Evolutionary conservation across 208 protist species (phyloP), one percentile per base, ranked within the genome.

Genomic region (Acanthamoeba royreba): DNA sequence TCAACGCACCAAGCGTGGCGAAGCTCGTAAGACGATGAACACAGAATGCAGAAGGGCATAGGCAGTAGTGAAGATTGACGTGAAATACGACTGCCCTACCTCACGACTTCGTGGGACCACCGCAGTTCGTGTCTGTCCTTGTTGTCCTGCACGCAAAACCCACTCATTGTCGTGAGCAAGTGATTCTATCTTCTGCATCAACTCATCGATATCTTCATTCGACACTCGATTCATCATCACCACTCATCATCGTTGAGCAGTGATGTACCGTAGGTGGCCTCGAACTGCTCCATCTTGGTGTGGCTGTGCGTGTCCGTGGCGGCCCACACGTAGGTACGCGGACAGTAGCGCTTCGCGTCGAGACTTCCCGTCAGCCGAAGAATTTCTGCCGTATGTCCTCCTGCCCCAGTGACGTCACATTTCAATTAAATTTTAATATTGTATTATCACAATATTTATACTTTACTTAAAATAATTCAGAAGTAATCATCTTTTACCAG

Each of bases 301-400:
- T 69, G 49, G 45, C 93, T 95, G 43, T 85, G 46, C 33, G 52
- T 35, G 58, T 97, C 96, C 25, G 83, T 95, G 8, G 87, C 74
- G 9, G 95, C 94, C 33, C 95, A 43, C 13, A 97, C 92, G 77
- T 97, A 97, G 15, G 33, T 13, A 0, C 95, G 74, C 31, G 92
- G 95, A 28, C 11, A 35, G 58, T 94, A 96, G 28, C 77, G 77
- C 17, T 69, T 28, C 17, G 47, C 42, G 42, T 96, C 72, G 28
- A 97, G 7, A 28, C 46, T 42, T 17, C 58, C 79, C 7, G 96
- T 31, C 8, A 96, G 53, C 28, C 89, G 69, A 40, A 96, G 90
- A 95, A 97, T 97, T 85, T 98, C 97, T 22, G 93, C 74, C 28
- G 97, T 98, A 81, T 98, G 97, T 2, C 97, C 97, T 40, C 97